Evolutionary conservation across 2,329 filamentous ascomycete species (phyloP), one percentile per base, ranked within the genome.

Genomic region (Neofusicoccum cordaticola): DNA sequence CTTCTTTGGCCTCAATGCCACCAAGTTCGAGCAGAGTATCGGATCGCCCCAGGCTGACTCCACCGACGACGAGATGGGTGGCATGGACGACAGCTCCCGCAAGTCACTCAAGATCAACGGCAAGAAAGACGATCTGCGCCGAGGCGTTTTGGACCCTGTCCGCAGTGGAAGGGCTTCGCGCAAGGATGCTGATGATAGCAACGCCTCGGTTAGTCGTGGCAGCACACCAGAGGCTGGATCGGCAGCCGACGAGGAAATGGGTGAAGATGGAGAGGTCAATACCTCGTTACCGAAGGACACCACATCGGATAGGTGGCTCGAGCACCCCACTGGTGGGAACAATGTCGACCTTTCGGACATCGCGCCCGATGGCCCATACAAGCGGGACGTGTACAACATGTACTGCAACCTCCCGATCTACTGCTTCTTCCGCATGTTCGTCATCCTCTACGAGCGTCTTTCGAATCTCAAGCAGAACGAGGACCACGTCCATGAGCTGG

Each of bases 361-460:
- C 85, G 82, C 90, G 79, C 66, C 86, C 47, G 92, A 97, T 67
- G 90, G 93, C 60, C 88, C 91, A 65, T 96, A 95, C 78, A 84
- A 85, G 69, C 90, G 93, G 52, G 88, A 88, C 11, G 88, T 87
- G 78, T 96, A 92, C 81, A 94, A 94, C 74, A 87, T 98, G 74
- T 99, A 96, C 80, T 90, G 89, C 75, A 98, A 97, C 76, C 86
- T 92, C 71, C 92, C 90, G 3, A 89, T 99, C 66, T 97, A 93
- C 74, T 93, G 95, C 78, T 98, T 99, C 83, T 90, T 99, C 81
- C 91, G 90, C 70, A 89, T 97, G 67, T 95, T 99, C 75, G 88
- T 97, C 73, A 90, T 90, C n/a, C 82, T 99, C 4, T 98, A 97
- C 78, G 87, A 88, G 71, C 88, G 95, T 45, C 84, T 99, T 13